phyloP scores from a whole-genome alignment of 768 basidiomycete species.

The Termitomyces sp. region DNA sequence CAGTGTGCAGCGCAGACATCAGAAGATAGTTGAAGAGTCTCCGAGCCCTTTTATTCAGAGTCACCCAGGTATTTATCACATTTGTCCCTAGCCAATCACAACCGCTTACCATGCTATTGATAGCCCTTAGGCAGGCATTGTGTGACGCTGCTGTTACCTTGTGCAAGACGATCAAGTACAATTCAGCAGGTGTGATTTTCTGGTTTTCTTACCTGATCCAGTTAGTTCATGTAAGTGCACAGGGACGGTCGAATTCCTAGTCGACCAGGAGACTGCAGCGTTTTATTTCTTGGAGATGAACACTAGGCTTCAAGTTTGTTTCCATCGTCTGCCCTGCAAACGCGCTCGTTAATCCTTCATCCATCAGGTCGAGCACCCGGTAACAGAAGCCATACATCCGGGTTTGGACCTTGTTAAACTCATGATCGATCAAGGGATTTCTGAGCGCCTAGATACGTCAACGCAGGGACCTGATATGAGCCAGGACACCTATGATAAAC shows the following conservation, averaged over 20 bases:
- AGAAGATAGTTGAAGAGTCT: conserved; percentile 70
- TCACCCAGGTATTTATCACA: conserved; percentile 32
- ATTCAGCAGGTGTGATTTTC: conserved; percentile 44
- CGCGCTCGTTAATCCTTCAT: not conserved
- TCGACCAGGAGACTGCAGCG: conserved; percentile 41
- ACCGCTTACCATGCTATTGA: not conserved
- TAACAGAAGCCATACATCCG: conserved; percentile 52
- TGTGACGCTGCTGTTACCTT: conserved; percentile 48
- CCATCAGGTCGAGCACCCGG: conserved; percentile 58
- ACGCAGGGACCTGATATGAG: conserved; percentile 20
- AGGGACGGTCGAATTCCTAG: conserved; percentile 68
- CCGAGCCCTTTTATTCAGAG: conserved; percentile 51
- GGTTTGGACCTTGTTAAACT: conserved; percentile 58
- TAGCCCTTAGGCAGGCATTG: conserved; percentile 41
- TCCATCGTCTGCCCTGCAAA: not conserved
- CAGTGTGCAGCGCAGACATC: conserved; percentile 61
- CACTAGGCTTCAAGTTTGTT: conserved; percentile 48
- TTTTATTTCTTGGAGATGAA: conserved; percentile 76
- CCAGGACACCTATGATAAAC: conserved; percentile 29
- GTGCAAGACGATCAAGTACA: conserved; percentile 44
- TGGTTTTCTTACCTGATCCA: not conserved
- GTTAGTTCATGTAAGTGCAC: not conserved
- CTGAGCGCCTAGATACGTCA: conserved; percentile 20
- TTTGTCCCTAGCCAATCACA: not conserved
- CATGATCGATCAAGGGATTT: conserved; percentile 55